Conservation (phyloP, 257 asterid species). For the Catharanthus roseus region DNA sequence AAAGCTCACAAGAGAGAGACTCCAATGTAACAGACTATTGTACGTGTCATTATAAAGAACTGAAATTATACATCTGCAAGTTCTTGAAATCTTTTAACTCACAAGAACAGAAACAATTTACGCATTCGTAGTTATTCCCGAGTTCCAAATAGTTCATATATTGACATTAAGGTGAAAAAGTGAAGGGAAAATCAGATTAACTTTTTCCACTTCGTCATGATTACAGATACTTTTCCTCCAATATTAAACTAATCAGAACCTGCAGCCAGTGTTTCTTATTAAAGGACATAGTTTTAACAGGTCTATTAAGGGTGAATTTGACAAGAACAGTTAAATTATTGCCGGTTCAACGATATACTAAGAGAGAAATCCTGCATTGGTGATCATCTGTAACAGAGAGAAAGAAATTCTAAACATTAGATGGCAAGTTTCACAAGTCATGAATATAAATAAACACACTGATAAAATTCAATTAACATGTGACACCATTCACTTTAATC, state of each 20-base stretch:
- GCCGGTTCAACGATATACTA: background rate
- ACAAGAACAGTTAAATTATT: background rate
- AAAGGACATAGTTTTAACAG: background rate
- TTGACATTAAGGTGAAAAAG: background rate
- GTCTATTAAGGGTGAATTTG: background rate
- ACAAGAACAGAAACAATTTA: too few relatives aligned
- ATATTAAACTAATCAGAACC: background rate
- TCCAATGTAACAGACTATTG: too few relatives aligned
- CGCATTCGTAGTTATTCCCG: too few relatives aligned
- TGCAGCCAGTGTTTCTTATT: background rate
- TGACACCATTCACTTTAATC: background rate
- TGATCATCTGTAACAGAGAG: background rate
- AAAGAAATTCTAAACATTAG: background rate
- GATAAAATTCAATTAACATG: background rate
- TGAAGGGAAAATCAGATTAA: background rate
- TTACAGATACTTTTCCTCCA: background rate
- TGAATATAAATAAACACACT: too few relatives aligned
- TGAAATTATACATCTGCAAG: too few relatives aligned
- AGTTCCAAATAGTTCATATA: background rate
- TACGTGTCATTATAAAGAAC: too few relatives aligned
- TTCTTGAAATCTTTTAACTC: too few relatives aligned
- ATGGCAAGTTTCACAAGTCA: background rate
- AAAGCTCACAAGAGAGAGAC: too few relatives aligned
- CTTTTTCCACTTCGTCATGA: background rate
- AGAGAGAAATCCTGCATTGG: background rate